These are phyloP conservation scores for Apiospora sp. DNA, from an alignment of 2,329 filamentous ascomycete species.

Conservation along the genomic window DNA sequence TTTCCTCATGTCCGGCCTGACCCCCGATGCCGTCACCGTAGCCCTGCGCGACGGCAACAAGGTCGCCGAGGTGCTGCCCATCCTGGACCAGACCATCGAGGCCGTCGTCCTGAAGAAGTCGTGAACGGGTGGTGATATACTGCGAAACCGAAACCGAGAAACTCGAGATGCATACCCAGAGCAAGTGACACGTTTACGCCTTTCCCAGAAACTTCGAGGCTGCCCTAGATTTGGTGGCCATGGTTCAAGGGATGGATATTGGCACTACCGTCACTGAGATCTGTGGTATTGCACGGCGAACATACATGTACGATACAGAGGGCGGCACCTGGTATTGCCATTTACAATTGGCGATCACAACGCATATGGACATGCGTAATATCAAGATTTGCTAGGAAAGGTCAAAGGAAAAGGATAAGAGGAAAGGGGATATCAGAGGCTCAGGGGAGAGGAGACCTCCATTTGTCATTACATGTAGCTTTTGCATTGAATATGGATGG, in stretches of 20 bases:
- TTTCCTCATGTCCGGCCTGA: conserved; percentile 46
- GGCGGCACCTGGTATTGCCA: background rate
- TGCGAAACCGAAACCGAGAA: background rate
- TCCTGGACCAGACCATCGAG: conserved; percentile 68
- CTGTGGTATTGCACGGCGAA: background rate
- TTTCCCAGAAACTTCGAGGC: background rate
- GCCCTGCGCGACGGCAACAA: conserved; percentile 75
- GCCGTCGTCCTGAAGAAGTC: conserved; percentile 38
- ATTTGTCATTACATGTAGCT: background rate
- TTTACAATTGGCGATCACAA: background rate
- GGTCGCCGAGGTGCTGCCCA: conserved; percentile 67
- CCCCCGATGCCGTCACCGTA: conserved; percentile 71
- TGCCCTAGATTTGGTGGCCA: background rate
- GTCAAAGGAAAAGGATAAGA: background rate
- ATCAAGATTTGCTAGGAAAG: background rate
- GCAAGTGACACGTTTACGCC: background rate
- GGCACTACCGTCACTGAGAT: background rate
- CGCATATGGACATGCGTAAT: background rate
- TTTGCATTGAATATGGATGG: conserved; percentile 3
- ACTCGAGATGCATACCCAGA: background rate
- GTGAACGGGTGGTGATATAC: conserved; percentile 7
- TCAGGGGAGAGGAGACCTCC: background rate
- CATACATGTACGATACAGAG: background rate
- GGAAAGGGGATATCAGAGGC: background rate
- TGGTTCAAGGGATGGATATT: background rate